These are phyloP conservation scores for Clonostachys byssicola DNA, from an alignment of 2,329 filamentous ascomycete genomes.

Conservation along the genomic window DNA sequence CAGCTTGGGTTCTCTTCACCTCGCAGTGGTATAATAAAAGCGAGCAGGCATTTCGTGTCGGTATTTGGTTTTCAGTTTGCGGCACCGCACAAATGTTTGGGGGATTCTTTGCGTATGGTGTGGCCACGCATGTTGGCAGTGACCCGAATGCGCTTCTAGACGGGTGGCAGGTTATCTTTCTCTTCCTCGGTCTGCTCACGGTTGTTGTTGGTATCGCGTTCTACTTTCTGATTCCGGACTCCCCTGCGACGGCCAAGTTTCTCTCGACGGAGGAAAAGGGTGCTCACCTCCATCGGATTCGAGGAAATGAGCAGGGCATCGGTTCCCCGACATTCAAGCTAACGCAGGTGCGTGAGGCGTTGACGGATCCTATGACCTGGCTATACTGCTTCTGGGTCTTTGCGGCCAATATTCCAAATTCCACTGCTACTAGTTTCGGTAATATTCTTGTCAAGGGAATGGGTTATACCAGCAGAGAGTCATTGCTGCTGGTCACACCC, in stretches of 20 bases:
- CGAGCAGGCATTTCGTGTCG: conserved; percentile 7
- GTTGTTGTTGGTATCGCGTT: conserved; percentile 53
- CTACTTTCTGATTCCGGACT: conserved; percentile 46
- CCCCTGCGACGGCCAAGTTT: conserved; percentile 32
- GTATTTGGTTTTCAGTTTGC: neutral
- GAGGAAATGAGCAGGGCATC: too few relatives aligned
- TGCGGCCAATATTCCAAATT: too few relatives aligned
- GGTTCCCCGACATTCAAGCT: conserved; percentile 16
- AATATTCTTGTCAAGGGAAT: too few relatives aligned
- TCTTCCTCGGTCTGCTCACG: conserved; percentile 26
- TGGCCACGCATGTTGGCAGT: conserved; percentile 57
- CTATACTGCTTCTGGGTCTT: too few relatives aligned
- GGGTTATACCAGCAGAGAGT: too few relatives aligned
- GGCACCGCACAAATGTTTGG: conserved; percentile 45
- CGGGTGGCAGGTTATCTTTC: neutral
- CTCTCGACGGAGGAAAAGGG: conserved; percentile 44
- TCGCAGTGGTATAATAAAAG: conserved; percentile 15
- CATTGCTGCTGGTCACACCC: too few relatives aligned
- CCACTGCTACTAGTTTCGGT: too few relatives aligned
- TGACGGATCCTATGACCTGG: conserved; percentile 52
- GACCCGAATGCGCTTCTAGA: conserved; percentile 16
- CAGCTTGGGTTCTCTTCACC: conserved; percentile 15
- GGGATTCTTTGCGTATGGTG: conserved; percentile 53
- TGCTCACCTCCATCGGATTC: too few relatives aligned
- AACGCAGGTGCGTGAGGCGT: conserved; percentile 37